Percentiles rank a stretch among this genome's conserved stretches.
Conservation (phyloP, 169 alveolate species). For the Cryptosporidium canis region DNA sequence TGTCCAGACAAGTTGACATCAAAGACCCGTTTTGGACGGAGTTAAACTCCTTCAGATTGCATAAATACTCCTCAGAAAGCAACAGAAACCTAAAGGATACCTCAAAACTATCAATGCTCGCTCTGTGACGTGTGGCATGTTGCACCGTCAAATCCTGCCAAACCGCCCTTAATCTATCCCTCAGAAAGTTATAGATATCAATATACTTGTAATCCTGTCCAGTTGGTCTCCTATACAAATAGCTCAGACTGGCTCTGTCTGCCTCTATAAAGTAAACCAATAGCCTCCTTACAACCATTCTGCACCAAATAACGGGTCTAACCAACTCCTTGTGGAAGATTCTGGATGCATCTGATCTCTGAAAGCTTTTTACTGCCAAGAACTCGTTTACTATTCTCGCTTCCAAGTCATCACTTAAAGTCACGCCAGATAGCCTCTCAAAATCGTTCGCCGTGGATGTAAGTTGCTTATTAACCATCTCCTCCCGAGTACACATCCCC, state of each 20-base stretch:
- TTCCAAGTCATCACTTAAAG: constrained; percentile 75
- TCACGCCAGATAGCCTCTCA: constrained; percentile 77
- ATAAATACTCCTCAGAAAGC: constrained; percentile 79
- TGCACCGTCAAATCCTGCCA: constrained; percentile 89
- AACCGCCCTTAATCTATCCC: constrained; percentile 85
- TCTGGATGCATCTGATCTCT: constrained; percentile 86
- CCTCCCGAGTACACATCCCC: constrained; percentile 84
- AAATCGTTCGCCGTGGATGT: constrained; percentile 85
- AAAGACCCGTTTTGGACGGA: constrained; percentile 81
- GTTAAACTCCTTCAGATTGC: constrained; percentile 80
- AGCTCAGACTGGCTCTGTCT: constrained; percentile 75
- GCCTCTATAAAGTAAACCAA: constrained; percentile 83
- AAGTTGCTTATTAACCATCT: constrained; percentile 81
- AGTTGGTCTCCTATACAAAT: constrained; percentile 63
- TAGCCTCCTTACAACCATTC: constrained; percentile 82
- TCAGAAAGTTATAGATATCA: constrained; percentile 84
- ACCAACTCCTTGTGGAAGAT: constrained; percentile 82
- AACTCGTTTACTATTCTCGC: constrained; percentile 80
- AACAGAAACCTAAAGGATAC: constrained; percentile 82
- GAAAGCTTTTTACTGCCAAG: constrained; percentile 84
- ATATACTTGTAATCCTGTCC: constrained; percentile 78
- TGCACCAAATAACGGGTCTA: constrained; percentile 85
- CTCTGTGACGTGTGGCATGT: constrained; percentile 84
- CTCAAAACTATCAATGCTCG: constrained; percentile 84
- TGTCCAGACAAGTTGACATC: constrained; percentile 83